phyloP scores from a whole-genome alignment of 352 stramenopile species.

The Phytophthora cryptogea region DNA sequence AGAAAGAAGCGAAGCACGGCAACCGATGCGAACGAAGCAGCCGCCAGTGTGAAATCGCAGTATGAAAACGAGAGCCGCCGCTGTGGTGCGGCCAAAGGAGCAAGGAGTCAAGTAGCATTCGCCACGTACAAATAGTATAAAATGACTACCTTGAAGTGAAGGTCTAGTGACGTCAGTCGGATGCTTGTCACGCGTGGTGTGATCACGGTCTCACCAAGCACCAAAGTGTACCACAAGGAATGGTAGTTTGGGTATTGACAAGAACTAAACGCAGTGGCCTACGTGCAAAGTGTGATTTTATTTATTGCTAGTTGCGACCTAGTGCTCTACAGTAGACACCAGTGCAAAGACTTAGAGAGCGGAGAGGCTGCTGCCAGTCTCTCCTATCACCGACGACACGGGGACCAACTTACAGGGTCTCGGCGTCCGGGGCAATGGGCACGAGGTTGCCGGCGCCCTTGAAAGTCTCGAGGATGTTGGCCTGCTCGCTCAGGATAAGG shows the following conservation, averaged over 20 bases:
- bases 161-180: constrained; percentile 21
- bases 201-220: constrained; percentile 15
- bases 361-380: constrained; percentile 1
- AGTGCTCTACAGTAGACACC: neutral
- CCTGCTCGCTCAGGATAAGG: constrained; percentile 56
- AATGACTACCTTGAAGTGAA: constrained; percentile 30
- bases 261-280: neutral
- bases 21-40: constrained; percentile 37
- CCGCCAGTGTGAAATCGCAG: constrained; percentile 15
- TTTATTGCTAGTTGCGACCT: constrained; percentile 26
- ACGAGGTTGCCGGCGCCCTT: constrained; percentile 49
- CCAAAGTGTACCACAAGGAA: neutral
- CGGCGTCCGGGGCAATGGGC: constrained; percentile 47
- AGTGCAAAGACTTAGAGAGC: constrained; percentile 20
- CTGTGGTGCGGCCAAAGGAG: constrained; percentile 7
- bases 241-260: neutral
- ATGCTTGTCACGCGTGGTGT: constrained; percentile 5
- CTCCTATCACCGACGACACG: constrained; percentile 6
- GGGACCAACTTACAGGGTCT: constrained; percentile 52
- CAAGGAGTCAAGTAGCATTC: constrained; percentile 27
- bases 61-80: constrained; percentile 28
- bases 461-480: constrained; percentile 48
- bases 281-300: constrained; percentile 30
- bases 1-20: constrained; percentile 24
- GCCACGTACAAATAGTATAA: constrained; percentile 34